A percentile compares a stretch with the other conserved stretches of the same genome.
phyloP scores from a whole-genome alignment of 2,329 filamentous ascomycete species.

The Scleromitrula shiraiana region DNA sequence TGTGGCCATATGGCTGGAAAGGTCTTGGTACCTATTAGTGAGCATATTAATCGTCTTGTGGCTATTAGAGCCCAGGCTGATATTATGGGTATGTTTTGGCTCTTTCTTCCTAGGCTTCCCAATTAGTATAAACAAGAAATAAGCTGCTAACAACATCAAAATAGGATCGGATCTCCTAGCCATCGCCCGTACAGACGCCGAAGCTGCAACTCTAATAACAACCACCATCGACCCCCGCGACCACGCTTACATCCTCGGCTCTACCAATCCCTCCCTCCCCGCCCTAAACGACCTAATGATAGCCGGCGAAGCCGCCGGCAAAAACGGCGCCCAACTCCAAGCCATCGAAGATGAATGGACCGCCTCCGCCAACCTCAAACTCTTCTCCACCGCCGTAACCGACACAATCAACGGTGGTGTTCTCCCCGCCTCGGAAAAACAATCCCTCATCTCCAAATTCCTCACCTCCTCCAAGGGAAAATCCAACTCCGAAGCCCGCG shows the following conservation, averaged over 20 bases:
- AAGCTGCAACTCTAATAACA: conserved; percentile 94
- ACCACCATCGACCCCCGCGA: conserved; percentile 94
- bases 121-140: too few relatives aligned
- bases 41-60: conserved; percentile 96
- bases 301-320: conserved; percentile 73
- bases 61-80: conserved; percentile 96
- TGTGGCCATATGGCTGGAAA: conserved; percentile 99
- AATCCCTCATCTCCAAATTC: conserved; percentile 58
- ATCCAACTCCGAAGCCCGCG: conserved; percentile 73
- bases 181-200: conserved; percentile 91
- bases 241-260: conserved; percentile 85
- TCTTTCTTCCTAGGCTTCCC: background rate
- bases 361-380: conserved; percentile 67
- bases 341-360: conserved; percentile 88
- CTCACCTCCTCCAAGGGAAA: conserved; percentile 65
- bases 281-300: conserved; percentile 88
- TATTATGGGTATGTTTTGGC: conserved; percentile 68
- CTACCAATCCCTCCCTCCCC: conserved; percentile 76
- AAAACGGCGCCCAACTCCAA: conserved; percentile 73
- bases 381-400: conserved; percentile 84
- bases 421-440: conserved; percentile 58
- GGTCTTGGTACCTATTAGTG: conserved; percentile 90
- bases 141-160: background rate
- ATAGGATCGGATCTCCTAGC: conserved; percentile 75
- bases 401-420: conserved; percentile 68